Percentiles rank a stretch among this genome's conserved stretches.
phyloP scores from a whole-genome alignment of 495 filamentous ascomycete genomes.

The Neurospora sp. region DNA sequence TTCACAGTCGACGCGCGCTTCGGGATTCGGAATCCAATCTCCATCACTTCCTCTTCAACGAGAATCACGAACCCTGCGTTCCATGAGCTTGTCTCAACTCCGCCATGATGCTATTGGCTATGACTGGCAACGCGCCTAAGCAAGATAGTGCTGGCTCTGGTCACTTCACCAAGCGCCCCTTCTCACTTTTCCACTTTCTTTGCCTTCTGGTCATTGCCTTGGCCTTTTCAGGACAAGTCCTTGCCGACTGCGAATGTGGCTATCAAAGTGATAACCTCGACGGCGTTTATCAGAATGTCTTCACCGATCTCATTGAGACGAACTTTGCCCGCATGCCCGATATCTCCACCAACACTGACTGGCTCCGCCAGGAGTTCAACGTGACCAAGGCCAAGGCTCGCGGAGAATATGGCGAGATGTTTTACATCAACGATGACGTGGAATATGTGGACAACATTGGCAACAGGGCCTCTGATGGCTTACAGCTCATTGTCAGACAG shows the following conservation, averaged over 20 bases:
- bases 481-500: slow-evolving; percentile 50
- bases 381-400: slow-evolving; percentile 39
- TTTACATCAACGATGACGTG: slow-evolving; percentile 42
- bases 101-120: neutral
- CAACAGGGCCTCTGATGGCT: slow-evolving; percentile 21
- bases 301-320: slow-evolving; percentile 59
- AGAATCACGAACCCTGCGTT: neutral
- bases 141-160: neutral
- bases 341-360: slow-evolving; percentile 42
- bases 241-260: slow-evolving; percentile 61
- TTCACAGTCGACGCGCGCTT: neutral
- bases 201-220: slow-evolving; percentile 12
- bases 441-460: slow-evolving; percentile 24
- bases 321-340: slow-evolving; percentile 50
- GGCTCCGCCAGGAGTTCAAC: slow-evolving; percentile 56
- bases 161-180: neutral
- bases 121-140: neutral
- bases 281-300: slow-evolving; percentile 37
- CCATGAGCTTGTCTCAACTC: neutral
- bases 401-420: slow-evolving; percentile 58
- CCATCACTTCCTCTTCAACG: neutral
- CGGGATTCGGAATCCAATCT: neutral
- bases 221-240: slow-evolving; percentile 1
- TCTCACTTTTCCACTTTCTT: slow-evolving; percentile 1
- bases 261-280: slow-evolving; percentile 33